Evolutionary conservation across 1,284 basidiomycete genomes (phyloP).

Genomic region (Leccinum insolens): DNA sequence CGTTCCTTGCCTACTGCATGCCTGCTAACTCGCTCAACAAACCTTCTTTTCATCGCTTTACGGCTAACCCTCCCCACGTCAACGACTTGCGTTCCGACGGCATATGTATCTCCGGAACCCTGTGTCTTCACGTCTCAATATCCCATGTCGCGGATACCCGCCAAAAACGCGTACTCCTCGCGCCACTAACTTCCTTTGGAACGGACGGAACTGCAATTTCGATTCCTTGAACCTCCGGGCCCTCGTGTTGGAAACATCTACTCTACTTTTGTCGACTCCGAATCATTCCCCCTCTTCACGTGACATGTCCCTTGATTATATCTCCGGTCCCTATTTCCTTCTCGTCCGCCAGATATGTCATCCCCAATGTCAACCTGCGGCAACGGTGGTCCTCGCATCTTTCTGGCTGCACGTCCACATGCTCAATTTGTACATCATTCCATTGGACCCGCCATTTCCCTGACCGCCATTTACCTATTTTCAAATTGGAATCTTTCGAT

Average conservation of each 20-base stretch:
- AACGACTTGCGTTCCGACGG: slow-evolving; percentile 16
- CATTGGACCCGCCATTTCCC: slow-evolving; percentile 5
- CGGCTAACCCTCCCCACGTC: slow-evolving; percentile 5
- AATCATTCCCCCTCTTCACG: slow-evolving; percentile 6
- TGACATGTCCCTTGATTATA: background rate
- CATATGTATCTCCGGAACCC: slow-evolving; percentile 21
- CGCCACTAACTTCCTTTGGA: slow-evolving; percentile 17
- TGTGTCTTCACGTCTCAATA: slow-evolving; percentile 15
- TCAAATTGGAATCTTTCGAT: slow-evolving; percentile 20
- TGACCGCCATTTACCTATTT: slow-evolving; percentile 8
- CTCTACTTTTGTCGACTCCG: slow-evolving; percentile 10
- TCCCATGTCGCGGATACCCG: slow-evolving; percentile 10
- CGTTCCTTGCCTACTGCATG: slow-evolving; percentile 28
- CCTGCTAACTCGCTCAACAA: slow-evolving; percentile 26
- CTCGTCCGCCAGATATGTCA: background rate
- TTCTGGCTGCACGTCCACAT: background rate
- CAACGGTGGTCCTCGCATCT: slow-evolving; percentile 6
- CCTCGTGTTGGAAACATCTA: slow-evolving; percentile 25
- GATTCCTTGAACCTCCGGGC: slow-evolving; percentile 28
- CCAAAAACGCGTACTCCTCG: slow-evolving; percentile 1
- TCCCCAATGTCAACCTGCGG: slow-evolving; percentile 10
- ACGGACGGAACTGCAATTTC: slow-evolving; percentile 27
- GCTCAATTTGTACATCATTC: slow-evolving; percentile 9
- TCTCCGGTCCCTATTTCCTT: background rate
- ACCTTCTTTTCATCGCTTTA: slow-evolving; percentile 9